Evolutionary conservation across 306 rosid genomes (phyloP).

Genomic region (Boehmeria nivea): DNA sequence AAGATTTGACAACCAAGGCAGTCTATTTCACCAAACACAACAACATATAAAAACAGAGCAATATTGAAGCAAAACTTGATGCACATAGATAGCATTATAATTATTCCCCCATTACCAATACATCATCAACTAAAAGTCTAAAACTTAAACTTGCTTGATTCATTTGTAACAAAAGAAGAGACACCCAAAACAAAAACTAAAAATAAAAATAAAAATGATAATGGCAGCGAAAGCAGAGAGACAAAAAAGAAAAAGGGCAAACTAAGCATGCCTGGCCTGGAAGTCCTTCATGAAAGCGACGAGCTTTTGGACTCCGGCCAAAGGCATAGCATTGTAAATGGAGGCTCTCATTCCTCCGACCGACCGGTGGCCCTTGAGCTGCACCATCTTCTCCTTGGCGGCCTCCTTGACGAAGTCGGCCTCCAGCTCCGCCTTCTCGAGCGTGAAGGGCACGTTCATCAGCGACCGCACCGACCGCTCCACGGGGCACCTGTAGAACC

Average conservation of each 20-base stretch:
- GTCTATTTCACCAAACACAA: no score
- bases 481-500: constrained; percentile 79
- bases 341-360: constrained; percentile 99
- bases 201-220: not conserved
- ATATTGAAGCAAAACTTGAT: no score
- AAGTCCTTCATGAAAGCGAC: constrained; percentile 94
- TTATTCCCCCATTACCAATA: no score
- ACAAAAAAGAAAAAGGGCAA: not conserved
- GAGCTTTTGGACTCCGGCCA: constrained; percentile 93
- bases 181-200: not conserved
- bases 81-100: no score
- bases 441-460: constrained; percentile 94
- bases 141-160: not conserved
- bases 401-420: constrained; percentile 92
- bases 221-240: not conserved
- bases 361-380: constrained; percentile 94
- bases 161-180: not conserved
- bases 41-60: no score
- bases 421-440: constrained; percentile 83
- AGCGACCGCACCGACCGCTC: constrained; percentile 81
- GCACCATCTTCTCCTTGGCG: constrained; percentile 79
- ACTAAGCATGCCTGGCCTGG: constrained; percentile 61
- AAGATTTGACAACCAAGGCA: no score
- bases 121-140: no score
- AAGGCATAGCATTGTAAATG: constrained; percentile 92